These are phyloP conservation scores for Penicillium hesseltinei DNA, from an alignment of 2,329 filamentous ascomycete species.

Conservation along the genomic window DNA sequence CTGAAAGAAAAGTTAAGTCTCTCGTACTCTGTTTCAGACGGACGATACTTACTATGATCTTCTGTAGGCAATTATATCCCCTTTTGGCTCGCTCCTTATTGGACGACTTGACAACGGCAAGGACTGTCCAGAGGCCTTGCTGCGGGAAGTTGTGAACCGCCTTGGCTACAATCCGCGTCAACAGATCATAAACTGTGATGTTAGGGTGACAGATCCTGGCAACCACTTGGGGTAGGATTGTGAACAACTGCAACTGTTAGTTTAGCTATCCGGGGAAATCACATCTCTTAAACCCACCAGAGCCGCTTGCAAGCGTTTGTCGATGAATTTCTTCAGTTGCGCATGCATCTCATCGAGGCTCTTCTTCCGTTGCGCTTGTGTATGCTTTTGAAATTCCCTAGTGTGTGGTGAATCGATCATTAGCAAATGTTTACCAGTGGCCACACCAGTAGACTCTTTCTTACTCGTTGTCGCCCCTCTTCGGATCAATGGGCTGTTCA, in stretches of 20 bases:
- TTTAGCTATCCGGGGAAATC: background rate
- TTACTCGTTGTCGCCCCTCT: slow-evolving; percentile 48
- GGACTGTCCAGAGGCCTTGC: slow-evolving; percentile 86
- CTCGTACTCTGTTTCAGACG: background rate
- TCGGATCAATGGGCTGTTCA: slow-evolving; percentile 57
- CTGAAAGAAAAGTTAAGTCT: slow-evolving; percentile 30
- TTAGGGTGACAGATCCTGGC: slow-evolving; percentile 93
- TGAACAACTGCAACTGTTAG: slow-evolving; percentile 46
- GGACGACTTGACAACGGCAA: slow-evolving; percentile 80
- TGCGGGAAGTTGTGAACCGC: slow-evolving; percentile 86
- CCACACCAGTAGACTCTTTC: slow-evolving; percentile 9
- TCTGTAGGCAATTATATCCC: slow-evolving; percentile 47
- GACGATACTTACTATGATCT: slow-evolving; percentile 36
- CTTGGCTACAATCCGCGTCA: slow-evolving; percentile 78
- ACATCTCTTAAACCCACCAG: slow-evolving; percentile 33
- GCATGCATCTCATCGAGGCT: slow-evolving; percentile 68
- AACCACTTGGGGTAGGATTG: slow-evolving; percentile 83
- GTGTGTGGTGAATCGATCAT: slow-evolving; percentile 9
- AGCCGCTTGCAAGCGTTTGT: slow-evolving; percentile 47
- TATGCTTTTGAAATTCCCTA: slow-evolving; percentile 49
- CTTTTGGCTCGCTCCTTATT: slow-evolving; percentile 65
- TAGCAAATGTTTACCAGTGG: background rate
- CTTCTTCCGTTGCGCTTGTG: slow-evolving; percentile 54
- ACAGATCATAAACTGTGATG: slow-evolving; percentile 68
- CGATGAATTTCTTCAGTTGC: slow-evolving; percentile 76